These are phyloP conservation scores for Warburgia ugandensis DNA, from an alignment of 164 flowering plant species.

Conservation along the genomic window DNA sequence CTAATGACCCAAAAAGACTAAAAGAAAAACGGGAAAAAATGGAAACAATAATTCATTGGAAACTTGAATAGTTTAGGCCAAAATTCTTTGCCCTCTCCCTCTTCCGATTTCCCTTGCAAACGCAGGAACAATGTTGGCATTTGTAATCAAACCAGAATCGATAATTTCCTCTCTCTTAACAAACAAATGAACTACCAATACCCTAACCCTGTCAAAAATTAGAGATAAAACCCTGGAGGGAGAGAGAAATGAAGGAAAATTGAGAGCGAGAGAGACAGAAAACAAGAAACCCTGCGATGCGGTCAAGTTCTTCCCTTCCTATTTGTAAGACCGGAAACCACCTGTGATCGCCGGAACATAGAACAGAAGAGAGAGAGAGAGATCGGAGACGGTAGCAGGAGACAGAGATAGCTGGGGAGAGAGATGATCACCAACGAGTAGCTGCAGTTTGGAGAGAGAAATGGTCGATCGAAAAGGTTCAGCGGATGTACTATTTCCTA, in stretches of 20 bases:
- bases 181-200: slow-evolving; percentile 14
- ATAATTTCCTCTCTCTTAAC: too few species aligned
- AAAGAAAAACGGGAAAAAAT: neutral
- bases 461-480: too few species aligned
- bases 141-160: slow-evolving; percentile 51
- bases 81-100: slow-evolving; percentile 74
- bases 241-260: slow-evolving; percentile 7
- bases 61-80: neutral
- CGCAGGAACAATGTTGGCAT: slow-evolving; percentile 27
- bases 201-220: too few species aligned
- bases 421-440: too few species aligned
- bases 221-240: too few species aligned
- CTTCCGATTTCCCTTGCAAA: slow-evolving; percentile 47
- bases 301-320: slow-evolving; percentile 17
- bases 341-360: too few species aligned
- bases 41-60: neutral
- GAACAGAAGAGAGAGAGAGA: too few species aligned
- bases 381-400: too few species aligned
- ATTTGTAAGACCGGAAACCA: neutral
- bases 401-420: too few species aligned
- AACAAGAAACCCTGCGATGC: slow-evolving; percentile 49
- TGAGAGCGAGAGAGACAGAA: slow-evolving; percentile 19
- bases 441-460: too few species aligned
- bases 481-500: too few species aligned
- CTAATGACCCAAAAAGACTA: slow-evolving; percentile 2